A percentile compares a stretch with the other conserved stretches of the same genome.
Conservation (phyloP, 2,329 filamentous ascomycete species). For the Fusarium concolor region DNA sequence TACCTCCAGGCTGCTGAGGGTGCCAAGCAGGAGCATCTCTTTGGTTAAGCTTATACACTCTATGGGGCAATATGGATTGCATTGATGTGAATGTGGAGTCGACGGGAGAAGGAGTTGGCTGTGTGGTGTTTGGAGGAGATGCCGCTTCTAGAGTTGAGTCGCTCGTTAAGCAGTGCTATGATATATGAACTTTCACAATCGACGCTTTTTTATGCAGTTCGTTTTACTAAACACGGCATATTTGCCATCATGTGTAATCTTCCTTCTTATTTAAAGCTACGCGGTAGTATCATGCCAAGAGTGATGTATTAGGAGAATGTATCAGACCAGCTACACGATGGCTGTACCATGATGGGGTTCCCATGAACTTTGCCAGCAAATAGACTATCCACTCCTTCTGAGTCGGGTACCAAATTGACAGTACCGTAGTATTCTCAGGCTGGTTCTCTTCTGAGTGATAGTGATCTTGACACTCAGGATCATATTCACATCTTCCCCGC, state of each 20-base stretch:
- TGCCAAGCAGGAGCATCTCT: constrained; percentile 59
- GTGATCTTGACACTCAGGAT: neutral
- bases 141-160: neutral
- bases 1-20: constrained; percentile 58
- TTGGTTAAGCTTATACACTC: constrained; percentile 25
- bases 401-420: neutral
- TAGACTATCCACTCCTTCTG: neutral
- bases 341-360: neutral
- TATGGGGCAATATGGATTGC: too few relatives aligned
- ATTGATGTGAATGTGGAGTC: too few relatives aligned
- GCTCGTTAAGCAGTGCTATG: neutral
- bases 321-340: too few relatives aligned
- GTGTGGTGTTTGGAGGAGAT: neutral
- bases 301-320: too few relatives aligned
- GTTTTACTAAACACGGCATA: too few relatives aligned
- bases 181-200: neutral
- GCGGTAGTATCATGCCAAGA: too few relatives aligned
- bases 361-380: neutral
- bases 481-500: accelerated
- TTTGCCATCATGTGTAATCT: too few relatives aligned
- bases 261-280: too few relatives aligned
- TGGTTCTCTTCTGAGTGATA: neutral
- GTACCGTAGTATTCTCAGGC: neutral
- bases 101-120: too few relatives aligned
- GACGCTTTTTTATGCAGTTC: neutral